These are phyloP conservation scores for Candida piceae DNA, from an alignment of 805 yeast genomes.

Conservation along the genomic window DNA sequence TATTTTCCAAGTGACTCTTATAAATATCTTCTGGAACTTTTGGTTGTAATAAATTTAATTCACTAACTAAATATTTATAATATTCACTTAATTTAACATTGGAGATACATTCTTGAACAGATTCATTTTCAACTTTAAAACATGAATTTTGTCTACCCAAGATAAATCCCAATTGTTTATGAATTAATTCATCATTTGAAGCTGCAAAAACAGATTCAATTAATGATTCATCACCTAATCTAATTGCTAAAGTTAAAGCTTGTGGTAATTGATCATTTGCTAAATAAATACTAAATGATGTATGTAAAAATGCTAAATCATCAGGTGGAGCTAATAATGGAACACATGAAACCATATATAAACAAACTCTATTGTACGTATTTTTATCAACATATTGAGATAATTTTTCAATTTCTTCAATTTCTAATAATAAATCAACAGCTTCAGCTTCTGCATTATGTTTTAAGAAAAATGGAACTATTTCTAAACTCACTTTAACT, in stretches of 20 bases:
- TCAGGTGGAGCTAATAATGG: conserved; percentile 94
- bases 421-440: conserved; percentile 84
- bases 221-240: conserved; percentile 76
- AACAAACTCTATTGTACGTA: conserved; percentile 84
- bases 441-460: conserved; percentile 99
- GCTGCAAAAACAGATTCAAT: conserved; percentile 78
- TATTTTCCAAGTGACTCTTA: conserved; percentile 80
- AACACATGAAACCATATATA: conserved; percentile 94
- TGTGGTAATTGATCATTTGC: conserved; percentile 77
- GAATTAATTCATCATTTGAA: conserved; percentile 65
- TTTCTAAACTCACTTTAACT: conserved; percentile 61
- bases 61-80: conserved; percentile 75
- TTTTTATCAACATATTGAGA: conserved; percentile 80
- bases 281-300: conserved; percentile 83
- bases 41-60: conserved; percentile 82
- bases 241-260: conserved; percentile 84
- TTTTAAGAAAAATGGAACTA: conserved; percentile 84
- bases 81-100: conserved; percentile 75
- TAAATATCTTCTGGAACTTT: conserved; percentile 93
- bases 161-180: conserved; percentile 88
- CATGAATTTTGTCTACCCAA: conserved; percentile 83
- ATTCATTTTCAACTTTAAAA: conserved; percentile 62
- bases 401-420: conserved; percentile 79
- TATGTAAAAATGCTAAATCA: conserved; percentile 76
- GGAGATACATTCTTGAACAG: conserved; percentile 79